Evolutionary conservation across 106 monocot genomes (phyloP), one percentile per base, ranked within the genome.

Genomic region (Alisma plantagoaquatica): DNA sequence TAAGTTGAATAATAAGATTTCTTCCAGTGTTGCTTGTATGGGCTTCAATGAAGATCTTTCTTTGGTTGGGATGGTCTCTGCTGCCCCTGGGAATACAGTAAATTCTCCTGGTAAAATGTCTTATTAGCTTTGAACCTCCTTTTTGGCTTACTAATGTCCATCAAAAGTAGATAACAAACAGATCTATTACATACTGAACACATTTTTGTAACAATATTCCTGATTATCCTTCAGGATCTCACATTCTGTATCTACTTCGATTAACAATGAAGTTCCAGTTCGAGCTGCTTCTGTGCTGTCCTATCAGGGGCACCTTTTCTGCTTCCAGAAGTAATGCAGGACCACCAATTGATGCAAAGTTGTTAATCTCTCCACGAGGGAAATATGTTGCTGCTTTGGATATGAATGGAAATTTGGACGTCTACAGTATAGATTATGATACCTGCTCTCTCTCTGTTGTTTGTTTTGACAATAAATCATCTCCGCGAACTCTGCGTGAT

Each of bases 341-440:
- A 31, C 31, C 51, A 32, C 52, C 60, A 4, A 51, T 64, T 29
- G 64, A 56, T 67, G 69, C 87, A 27, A 87, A 81, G 68, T 69
- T 87, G 41, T 31, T 70, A 43, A 77, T 87, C 41, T 94, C 93
- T 61, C 75, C 83, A 14, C 57, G 80, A 25, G 87, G 71, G 11
- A 72, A 75, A 30, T 63, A 80, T 60, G 41, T 94, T 43, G 80
- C 80, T 63, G 58, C 70, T 30, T 57, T 87, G 0, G 83, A 87
- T 68, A 69, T 80, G 61, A 65, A 31, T 53, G 87, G 93, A 9
- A 55, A 53, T 24, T 20, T 87, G 50, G 32, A 78, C 61, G 51
- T 94, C 46, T 81, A 83, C 35, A 49, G 59, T n/a, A 56, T 94
- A 19, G 50, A 75, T 49, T 11, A 33, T 53, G 50, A 75, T 27